Evolutionary conservation across 2,329 filamentous ascomycete species (phyloP).

Genomic region (Diplocarpon rosae): DNA sequence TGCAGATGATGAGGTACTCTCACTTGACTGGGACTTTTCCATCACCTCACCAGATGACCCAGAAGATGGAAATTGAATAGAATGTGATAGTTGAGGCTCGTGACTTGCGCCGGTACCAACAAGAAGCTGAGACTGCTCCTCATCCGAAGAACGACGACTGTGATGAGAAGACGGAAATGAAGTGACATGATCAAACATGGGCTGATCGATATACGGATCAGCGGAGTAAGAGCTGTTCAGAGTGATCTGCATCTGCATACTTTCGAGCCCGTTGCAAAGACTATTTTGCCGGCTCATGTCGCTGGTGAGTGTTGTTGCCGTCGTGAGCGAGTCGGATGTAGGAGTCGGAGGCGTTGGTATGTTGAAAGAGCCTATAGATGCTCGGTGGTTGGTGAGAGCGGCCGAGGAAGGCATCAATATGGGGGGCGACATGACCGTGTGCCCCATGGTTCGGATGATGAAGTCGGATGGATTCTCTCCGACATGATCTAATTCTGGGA

Average conservation of each 20-base stretch:
- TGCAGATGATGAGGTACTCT: constrained; percentile 25
- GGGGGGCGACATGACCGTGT: constrained; percentile 3
- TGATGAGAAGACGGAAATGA: constrained; percentile 20
- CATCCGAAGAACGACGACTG: constrained; percentile 23
- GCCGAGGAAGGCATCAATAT: constrained; percentile 13
- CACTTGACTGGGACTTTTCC: constrained; percentile 26
- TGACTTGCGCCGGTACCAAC: constrained; percentile 25
- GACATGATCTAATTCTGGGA: constrained; percentile 20
- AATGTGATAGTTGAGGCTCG: constrained; percentile 24
- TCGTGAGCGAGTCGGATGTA: constrained; percentile 23
- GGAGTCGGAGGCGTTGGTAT: constrained; percentile 24
- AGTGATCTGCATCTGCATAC: constrained; percentile 26
- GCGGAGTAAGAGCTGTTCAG: constrained; percentile 24
- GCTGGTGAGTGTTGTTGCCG: constrained; percentile 24
- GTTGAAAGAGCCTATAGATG: constrained; percentile 16
- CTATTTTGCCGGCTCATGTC: constrained; percentile 28
- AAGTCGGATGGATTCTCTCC: constrained; percentile 18
- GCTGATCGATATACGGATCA: constrained; percentile 22
- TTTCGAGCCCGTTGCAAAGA: constrained; percentile 25
- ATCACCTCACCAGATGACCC: constrained; percentile 23
- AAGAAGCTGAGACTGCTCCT: constrained; percentile 26
- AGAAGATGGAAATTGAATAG: constrained; percentile 22
- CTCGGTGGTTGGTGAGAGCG: constrained; percentile 12
- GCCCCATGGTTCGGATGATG: constrained; percentile 16
- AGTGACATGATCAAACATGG: constrained; percentile 20